phyloP scores from a whole-genome alignment of 1,284 basidiomycete species.

The Ceratorhiza oryzae-sativae region DNA sequence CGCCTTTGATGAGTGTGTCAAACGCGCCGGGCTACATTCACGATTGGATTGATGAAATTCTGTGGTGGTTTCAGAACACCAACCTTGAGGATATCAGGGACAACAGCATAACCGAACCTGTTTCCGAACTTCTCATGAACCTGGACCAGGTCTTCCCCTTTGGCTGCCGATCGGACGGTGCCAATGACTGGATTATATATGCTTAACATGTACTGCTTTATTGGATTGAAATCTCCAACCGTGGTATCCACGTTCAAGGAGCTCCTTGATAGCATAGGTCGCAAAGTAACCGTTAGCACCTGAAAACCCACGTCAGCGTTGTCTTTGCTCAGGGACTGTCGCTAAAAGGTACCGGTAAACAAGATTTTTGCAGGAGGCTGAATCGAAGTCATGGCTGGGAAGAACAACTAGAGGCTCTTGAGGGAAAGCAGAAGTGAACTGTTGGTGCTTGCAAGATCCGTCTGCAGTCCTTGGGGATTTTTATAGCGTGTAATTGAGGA shows the following conservation, averaged over 20 bases:
- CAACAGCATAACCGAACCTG: slow-evolving; percentile 12
- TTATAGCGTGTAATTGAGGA: no score
- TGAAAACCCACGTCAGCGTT: no score
- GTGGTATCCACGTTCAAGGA: slow-evolving; percentile 21
- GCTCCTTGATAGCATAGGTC: slow-evolving; percentile 22
- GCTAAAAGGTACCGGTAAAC: background rate
- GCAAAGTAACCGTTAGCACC: slow-evolving; percentile 34
- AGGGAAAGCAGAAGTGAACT: no score
- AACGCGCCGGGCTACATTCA: slow-evolving; percentile 1
- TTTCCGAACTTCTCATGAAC: background rate
- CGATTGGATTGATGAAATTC: background rate
- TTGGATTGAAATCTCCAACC: background rate
- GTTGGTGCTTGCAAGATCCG: no score
- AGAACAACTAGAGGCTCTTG: no score
- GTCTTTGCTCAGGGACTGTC: background rate
- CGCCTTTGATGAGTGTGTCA: slow-evolving; percentile 15
- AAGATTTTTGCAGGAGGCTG: slow-evolving; percentile 22
- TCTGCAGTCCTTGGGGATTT: background rate
- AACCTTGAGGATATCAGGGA: slow-evolving; percentile 26
- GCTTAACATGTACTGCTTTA: background rate
- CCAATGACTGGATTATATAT: background rate
- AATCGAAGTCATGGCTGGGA: background rate
- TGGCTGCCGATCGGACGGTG: slow-evolving; percentile 4
- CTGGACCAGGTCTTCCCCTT: slow-evolving; percentile 23
- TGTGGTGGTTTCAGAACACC: background rate